Conservation (phyloP, 2,329 filamentous ascomycete genomes). For the Cryphonectria parasitica region DNA sequence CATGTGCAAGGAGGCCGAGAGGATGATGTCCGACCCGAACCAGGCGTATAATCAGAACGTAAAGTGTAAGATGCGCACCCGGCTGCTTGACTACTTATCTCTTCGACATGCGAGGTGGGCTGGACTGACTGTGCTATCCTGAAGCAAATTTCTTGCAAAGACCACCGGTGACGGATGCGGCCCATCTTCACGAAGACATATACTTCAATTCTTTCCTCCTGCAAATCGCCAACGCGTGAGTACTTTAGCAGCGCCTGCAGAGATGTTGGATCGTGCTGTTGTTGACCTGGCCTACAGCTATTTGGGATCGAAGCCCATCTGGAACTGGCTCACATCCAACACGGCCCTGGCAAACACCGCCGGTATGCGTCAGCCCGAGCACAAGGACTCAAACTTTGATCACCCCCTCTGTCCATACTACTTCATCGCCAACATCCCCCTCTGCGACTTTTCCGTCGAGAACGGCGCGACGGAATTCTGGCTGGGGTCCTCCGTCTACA, state of each 20-base stretch:
- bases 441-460: constrained; percentile 40
- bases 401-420: constrained; percentile 44
- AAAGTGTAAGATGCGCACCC: constrained; percentile 29
- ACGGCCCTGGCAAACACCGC: constrained; percentile 42
- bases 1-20: constrained; percentile 33
- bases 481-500: constrained; percentile 44
- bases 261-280: not conserved
- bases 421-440: constrained; percentile 45
- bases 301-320: constrained; percentile 44
- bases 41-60: constrained; percentile 33
- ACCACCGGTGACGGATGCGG: constrained; percentile 40
- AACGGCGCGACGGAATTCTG: constrained; percentile 47
- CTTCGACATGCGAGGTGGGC: too few species aligned
- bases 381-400: constrained; percentile 43
- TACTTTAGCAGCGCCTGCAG: not conserved
- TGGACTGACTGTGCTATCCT: not conserved
- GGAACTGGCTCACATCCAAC: constrained; percentile 47
- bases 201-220: constrained; percentile 48
- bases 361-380: constrained; percentile 42
- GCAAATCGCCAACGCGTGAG: constrained; percentile 44
- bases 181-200: constrained; percentile 42
- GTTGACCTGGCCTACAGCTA: constrained; percentile 36
- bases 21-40: constrained; percentile 27
- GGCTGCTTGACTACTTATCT: too few species aligned
- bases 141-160: constrained; percentile 45